These are phyloP conservation scores for Linum trigynum DNA, from an alignment of 345 rosid genomes.

Conservation along the genomic window DNA sequence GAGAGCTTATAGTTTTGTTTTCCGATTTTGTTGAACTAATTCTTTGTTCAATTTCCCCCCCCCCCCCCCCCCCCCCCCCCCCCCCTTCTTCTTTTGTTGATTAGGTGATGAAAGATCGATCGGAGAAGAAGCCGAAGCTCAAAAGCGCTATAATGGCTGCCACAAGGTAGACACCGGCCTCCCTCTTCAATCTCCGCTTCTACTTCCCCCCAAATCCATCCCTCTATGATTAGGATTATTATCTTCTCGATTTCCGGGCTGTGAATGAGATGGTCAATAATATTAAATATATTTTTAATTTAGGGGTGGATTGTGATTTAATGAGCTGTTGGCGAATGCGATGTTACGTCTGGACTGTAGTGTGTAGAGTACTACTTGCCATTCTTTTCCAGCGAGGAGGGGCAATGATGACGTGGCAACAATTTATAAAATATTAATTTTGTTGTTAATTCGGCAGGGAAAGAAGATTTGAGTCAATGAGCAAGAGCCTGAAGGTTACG, in stretches of 20 bases:
- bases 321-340: too few species aligned
- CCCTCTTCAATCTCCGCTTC: not conserved
- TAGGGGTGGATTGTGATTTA: too few species aligned
- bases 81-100: not conserved
- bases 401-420: not conserved
- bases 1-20: too few species aligned
- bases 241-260: not conserved
- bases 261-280: not conserved
- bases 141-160: not conserved
- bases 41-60: not conserved
- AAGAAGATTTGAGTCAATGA: not conserved
- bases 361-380: not conserved
- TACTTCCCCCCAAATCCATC: not conserved
- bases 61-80: too few species aligned
- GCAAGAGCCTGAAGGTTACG: slow-evolving; percentile 2
- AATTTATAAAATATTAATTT: not conserved
- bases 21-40: not conserved
- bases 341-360: too few species aligned
- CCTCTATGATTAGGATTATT: not conserved
- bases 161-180: not conserved
- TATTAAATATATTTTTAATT: too few species aligned
- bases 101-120: not conserved
- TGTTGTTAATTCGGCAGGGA: not conserved
- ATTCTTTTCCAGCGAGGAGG: not conserved
- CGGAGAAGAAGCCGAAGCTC: not conserved